Percentiles rank a stretch among this genome's conserved stretches.
Evolutionary conservation across 148 eudicot species (phyloP).

Genomic region (Camellia granthamiana): DNA sequence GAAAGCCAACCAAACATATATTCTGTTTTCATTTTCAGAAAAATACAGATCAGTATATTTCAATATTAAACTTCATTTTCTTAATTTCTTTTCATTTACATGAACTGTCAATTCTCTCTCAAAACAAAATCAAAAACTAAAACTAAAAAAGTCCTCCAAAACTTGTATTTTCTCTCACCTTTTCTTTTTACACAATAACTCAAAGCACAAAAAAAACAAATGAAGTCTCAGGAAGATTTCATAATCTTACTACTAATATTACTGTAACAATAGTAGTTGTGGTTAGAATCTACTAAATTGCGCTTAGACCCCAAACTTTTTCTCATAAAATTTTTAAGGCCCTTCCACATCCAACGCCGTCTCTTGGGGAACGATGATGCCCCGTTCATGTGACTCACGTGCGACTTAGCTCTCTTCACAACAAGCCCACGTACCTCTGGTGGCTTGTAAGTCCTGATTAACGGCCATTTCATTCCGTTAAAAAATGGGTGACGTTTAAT

Average conservation of each 20-base stretch:
- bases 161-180: neutral
- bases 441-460: slow-evolving; percentile 59
- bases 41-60: too few relatives aligned
- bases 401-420: slow-evolving; percentile 35
- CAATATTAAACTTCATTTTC: too few relatives aligned
- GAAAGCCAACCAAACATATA: too few relatives aligned
- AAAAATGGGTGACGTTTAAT: slow-evolving; percentile 77
- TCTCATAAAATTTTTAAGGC: slow-evolving; percentile 32
- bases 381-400: slow-evolving; percentile 34
- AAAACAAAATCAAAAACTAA: too few relatives aligned
- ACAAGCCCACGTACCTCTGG: slow-evolving; percentile 68
- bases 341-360: slow-evolving; percentile 60
- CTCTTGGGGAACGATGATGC: slow-evolving; percentile 24
- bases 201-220: neutral
- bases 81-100: slow-evolving; percentile 7
- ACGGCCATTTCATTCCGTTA: slow-evolving; percentile 72
- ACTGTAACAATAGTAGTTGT: slow-evolving; percentile 31
- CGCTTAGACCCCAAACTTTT: slow-evolving; percentile 37
- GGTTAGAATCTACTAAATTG: slow-evolving; percentile 27
- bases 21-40: too few relatives aligned
- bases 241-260: slow-evolving; percentile 13
- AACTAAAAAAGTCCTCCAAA: neutral
- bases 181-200: neutral
- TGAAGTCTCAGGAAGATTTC: slow-evolving; percentile 12
- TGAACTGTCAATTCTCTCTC: neutral